A percentile compares a stretch with the other conserved stretches of the same genome.
Conservation (phyloP, 495 filamentous ascomycete species). For the Neurospora sublineolata region DNA sequence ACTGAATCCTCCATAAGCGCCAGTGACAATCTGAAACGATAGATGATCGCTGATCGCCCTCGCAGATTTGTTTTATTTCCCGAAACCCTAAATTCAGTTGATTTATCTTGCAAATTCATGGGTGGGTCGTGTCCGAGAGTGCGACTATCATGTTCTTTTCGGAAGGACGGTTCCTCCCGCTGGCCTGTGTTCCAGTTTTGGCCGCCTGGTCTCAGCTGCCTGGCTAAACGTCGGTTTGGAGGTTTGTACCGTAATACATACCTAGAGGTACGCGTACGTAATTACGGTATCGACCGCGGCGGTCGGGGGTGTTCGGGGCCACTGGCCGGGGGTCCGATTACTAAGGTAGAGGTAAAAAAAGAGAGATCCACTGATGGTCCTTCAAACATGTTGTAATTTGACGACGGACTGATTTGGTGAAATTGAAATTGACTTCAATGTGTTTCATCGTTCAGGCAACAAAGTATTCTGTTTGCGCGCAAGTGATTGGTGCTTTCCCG, state of each 20-base stretch:
- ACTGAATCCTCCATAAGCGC: not conserved
- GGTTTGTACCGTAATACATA: not conserved
- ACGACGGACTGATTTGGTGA: not conserved
- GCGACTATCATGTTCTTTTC: not conserved
- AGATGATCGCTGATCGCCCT: not conserved
- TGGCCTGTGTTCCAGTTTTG: not conserved
- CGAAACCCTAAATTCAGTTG: not conserved
- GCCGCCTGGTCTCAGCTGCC: not conserved
- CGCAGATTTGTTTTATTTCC: not conserved
- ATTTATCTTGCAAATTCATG: not conserved
- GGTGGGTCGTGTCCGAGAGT: not conserved
- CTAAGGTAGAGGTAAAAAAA: not conserved
- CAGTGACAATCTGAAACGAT: not conserved
- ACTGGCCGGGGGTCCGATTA: not conserved
- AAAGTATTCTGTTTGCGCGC: not conserved
- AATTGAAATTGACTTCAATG: not conserved
- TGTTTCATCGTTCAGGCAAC: not conserved
- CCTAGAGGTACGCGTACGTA: not conserved
- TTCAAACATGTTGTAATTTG: not conserved
- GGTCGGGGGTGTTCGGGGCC: not conserved
- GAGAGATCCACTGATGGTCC: not conserved
- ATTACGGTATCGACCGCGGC: not conserved
- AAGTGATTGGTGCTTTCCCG: not conserved
- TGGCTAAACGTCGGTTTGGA: not conserved
- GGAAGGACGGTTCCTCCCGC: not conserved